phyloP scores from a whole-genome alignment of 2,329 filamentous ascomycete species.

The Sclerotinia trifoliorum region DNA sequence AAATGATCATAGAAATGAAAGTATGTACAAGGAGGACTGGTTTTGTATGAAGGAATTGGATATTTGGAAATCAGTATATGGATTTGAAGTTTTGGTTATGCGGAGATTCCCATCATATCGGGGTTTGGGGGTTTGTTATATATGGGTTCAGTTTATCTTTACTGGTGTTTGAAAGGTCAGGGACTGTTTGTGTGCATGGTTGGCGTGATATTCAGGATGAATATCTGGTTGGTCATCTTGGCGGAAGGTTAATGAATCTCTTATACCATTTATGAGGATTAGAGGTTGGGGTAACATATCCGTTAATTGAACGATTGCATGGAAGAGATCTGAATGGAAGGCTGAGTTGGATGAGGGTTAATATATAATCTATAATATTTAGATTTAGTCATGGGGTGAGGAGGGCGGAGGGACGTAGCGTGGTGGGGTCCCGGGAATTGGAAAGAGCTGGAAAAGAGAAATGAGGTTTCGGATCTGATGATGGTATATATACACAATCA shows the following conservation, averaged over 20 bases:
- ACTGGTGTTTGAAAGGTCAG: not conserved
- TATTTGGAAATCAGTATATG: not conserved
- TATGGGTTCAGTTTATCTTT: not conserved
- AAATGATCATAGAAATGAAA: not conserved
- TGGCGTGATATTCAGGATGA: not conserved
- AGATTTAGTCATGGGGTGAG: not conserved
- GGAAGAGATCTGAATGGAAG: not conserved
- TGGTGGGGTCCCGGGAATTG: not conserved
- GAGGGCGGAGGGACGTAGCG: not conserved
- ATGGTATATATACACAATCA: not conserved
- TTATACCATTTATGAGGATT: slow-evolving; percentile 11
- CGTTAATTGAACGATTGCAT: not conserved
- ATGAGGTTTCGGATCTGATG: not conserved
- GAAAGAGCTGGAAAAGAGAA: not conserved
- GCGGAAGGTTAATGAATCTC: slow-evolving; percentile 16
- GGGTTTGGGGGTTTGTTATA: not conserved
- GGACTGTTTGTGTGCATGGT: not conserved
- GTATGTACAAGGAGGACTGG: slow-evolving; percentile 1
- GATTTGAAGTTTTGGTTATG: not conserved
- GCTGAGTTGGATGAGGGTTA: not conserved
- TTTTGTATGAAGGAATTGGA: not conserved
- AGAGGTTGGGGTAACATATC: not conserved
- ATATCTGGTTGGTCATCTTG: not conserved
- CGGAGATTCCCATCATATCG: not conserved
- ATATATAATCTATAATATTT: not conserved